Evolutionary conservation across 2,329 filamentous ascomycete genomes (phyloP).

Genomic region (Sclerotinia glacialis): DNA sequence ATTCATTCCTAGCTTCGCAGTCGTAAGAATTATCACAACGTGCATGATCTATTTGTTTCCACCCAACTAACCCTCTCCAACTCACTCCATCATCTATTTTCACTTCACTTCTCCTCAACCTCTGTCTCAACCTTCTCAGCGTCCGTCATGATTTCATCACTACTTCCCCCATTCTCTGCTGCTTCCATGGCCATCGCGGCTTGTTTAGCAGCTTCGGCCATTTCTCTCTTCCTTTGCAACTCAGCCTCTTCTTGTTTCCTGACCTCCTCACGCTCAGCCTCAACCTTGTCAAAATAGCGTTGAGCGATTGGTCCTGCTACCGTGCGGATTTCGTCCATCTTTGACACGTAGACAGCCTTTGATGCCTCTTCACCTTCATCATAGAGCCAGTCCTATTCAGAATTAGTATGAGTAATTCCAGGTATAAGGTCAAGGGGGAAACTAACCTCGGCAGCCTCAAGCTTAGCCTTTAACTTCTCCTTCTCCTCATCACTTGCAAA

Average conservation of each 20-base stretch:
- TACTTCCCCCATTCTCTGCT: constrained; percentile 41
- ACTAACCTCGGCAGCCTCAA: constrained; percentile 81
- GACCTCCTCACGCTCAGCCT: constrained; percentile 76
- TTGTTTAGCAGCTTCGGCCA: constrained; percentile 47
- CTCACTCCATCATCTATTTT: neutral
- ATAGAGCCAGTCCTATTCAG: constrained; percentile 89
- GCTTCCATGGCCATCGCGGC: constrained; percentile 44
- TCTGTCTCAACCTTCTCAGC: constrained; percentile 42
- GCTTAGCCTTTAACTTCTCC: constrained; percentile 76
- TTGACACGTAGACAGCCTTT: constrained; percentile 90
- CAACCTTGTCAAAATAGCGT: constrained; percentile 91
- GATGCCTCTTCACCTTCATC: constrained; percentile 93
- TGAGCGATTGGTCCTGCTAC: constrained; percentile 89
- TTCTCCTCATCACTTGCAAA: constrained; percentile 93
- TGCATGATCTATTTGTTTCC: constrained; percentile 17
- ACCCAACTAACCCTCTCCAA: neutral
- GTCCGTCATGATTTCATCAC: constrained; percentile 65
- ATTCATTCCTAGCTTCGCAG: constrained; percentile 10
- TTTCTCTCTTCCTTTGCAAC: constrained; percentile 51
- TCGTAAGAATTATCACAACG: constrained; percentile 3
- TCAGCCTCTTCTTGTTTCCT: constrained; percentile 62
- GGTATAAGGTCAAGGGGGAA: neutral
- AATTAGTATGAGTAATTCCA: constrained; percentile 27
- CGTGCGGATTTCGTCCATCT: constrained; percentile 92
- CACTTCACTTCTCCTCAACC: constrained; percentile 31